Conservation (phyloP, 1,284 basidiomycete genomes). For the Singerocomus rubriflavus region DNA sequence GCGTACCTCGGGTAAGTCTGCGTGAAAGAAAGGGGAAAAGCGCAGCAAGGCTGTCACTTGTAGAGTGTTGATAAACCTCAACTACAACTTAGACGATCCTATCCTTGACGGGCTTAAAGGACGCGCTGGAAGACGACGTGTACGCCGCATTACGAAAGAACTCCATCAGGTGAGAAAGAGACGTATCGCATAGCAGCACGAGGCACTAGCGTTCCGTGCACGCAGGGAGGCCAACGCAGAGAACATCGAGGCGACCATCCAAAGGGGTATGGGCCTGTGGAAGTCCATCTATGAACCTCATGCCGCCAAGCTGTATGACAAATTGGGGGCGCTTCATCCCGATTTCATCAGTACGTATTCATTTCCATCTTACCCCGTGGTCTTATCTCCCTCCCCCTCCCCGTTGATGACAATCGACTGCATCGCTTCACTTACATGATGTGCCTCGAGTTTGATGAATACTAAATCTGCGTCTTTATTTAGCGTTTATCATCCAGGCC, state of each 20-base stretch:
- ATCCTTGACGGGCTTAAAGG: conserved; percentile 71
- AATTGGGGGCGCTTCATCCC: conserved; percentile 82
- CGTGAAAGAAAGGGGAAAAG: conserved; percentile 9
- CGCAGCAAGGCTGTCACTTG: conserved; percentile 1
- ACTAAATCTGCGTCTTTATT: conserved; percentile 28
- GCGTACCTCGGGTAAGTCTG: conserved; percentile 73
- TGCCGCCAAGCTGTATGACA: conserved; percentile 84
- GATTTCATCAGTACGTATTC: conserved; percentile 77
- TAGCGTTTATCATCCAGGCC: conserved; percentile 90
- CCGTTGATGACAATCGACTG: conserved; percentile 28
- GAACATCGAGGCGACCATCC: conserved; percentile 64
- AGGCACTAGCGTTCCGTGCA: conserved; percentile 25
- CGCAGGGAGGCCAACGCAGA: conserved; percentile 57
- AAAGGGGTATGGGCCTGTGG: conserved; percentile 77
- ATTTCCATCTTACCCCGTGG: conserved; percentile 33
- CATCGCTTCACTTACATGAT: conserved; percentile 33
- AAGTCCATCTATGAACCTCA: conserved; percentile 90
- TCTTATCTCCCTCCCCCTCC: conserved; percentile 29
- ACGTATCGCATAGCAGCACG: conserved; percentile 21
- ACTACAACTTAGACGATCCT: conserved; percentile 67
- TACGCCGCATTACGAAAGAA: conserved; percentile 62
- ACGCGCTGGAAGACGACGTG: conserved; percentile 78
- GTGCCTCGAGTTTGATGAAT: conserved; percentile 35
- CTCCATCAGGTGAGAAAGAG: conserved; percentile 58
- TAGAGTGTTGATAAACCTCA: conserved; percentile 11